These are phyloP conservation scores for Suillus brevipes DNA, from an alignment of 768 basidiomycete species.

Conservation along the genomic window DNA sequence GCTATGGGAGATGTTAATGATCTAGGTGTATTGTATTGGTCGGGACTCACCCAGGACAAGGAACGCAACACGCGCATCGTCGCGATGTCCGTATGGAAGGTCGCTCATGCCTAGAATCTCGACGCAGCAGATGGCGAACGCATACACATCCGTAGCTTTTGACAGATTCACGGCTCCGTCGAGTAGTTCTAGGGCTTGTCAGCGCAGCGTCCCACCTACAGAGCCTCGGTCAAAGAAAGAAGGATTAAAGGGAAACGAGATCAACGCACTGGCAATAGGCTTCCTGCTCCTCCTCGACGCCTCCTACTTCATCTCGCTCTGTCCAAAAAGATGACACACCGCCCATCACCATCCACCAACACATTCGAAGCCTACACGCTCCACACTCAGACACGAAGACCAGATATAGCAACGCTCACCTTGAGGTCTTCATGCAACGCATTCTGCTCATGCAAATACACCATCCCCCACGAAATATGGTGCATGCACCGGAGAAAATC, in stretches of 20 bases:
- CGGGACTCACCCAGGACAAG: constrained; percentile 49
- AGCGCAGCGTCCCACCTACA: constrained; percentile 63
- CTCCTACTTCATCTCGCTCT: constrained; percentile 78
- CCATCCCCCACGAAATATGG: constrained; percentile 17
- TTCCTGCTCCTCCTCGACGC: constrained; percentile 59
- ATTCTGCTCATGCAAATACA: constrained; percentile 16
- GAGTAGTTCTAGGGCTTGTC: constrained; percentile 73
- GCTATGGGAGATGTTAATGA: constrained; percentile 36
- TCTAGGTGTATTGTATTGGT: constrained; percentile 14
- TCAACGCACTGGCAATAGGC: constrained; percentile 45
- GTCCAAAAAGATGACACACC: constrained; percentile 78
- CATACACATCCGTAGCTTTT: constrained; percentile 62
- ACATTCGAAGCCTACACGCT: constrained; percentile 67
- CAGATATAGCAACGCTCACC: constrained; percentile 37
- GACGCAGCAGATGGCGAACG: constrained; percentile 64
- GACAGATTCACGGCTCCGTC: constrained; percentile 48
- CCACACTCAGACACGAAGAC: background rate
- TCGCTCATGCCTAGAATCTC: constrained; percentile 65
- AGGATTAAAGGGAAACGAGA: background rate
- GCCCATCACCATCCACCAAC: constrained; percentile 64
- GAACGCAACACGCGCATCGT: constrained; percentile 51
- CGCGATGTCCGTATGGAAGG: constrained; percentile 54
- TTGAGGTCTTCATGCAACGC: constrained; percentile 75
- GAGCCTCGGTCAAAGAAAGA: background rate
- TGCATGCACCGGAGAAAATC: constrained; percentile 12